Evolutionary conservation across 1,284 basidiomycete species (phyloP).

Genomic region (Stygiomarasmius scandens): DNA sequence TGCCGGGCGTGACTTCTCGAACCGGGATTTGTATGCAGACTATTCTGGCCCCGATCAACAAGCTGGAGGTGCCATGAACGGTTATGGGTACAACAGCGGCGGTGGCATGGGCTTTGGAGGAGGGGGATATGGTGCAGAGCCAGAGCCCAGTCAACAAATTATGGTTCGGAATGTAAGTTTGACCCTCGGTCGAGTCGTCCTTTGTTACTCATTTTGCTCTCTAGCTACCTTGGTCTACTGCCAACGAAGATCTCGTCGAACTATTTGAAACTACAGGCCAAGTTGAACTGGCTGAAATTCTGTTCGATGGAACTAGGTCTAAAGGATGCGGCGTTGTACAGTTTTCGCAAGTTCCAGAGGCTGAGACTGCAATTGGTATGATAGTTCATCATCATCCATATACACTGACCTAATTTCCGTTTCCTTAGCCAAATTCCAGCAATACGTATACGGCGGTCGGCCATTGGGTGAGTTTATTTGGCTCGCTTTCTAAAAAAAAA

Average conservation of each 20-base stretch:
- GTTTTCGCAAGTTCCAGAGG: constrained; percentile 86
- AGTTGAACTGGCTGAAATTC: constrained; percentile 91
- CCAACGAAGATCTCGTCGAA: constrained; percentile 98
- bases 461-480: constrained; percentile 66
- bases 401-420: constrained; percentile 5
- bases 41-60: constrained; percentile 30
- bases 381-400: constrained; percentile 1
- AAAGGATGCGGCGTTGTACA: constrained; percentile 96
- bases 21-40: constrained; percentile 27
- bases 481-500: constrained; percentile 1
- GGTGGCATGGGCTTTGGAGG: constrained; percentile 42
- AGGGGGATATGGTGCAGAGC: constrained; percentile 43
- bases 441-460: constrained; percentile 88
- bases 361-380: constrained; percentile 89
- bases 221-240: constrained; percentile 96
- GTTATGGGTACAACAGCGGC: constrained; percentile 37
- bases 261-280: constrained; percentile 97
- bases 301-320: constrained; percentile 88
- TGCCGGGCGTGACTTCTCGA: constrained; percentile 23
- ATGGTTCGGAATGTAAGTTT: constrained; percentile 92
- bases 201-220: not conserved
- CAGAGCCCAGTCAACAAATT: constrained; percentile 93
- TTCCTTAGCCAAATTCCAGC: constrained; percentile 86
- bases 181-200: not conserved
- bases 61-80: constrained; percentile 28